Percentiles rank a stretch among this genome's conserved stretches.
Evolutionary conservation across 345 rosid species (phyloP).

Genomic region (Bruguiera gymnorhiza): DNA sequence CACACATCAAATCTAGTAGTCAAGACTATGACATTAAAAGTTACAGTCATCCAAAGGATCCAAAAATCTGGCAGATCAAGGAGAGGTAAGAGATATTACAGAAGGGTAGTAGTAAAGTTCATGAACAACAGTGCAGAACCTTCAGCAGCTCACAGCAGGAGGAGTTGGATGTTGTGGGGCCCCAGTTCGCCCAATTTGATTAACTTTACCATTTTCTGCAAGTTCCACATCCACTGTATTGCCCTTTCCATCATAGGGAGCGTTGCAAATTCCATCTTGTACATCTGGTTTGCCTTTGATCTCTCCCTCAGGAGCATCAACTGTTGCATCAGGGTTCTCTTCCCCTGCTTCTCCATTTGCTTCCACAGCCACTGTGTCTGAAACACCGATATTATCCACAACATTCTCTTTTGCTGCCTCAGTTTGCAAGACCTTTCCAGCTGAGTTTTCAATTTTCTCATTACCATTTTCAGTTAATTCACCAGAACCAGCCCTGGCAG

Average conservation of each 20-base stretch:
- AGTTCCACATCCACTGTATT: slow-evolving; percentile 29
- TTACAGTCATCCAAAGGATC: slow-evolving; percentile 43
- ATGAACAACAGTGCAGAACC: slow-evolving; percentile 2
- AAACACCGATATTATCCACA: slow-evolving; percentile 19
- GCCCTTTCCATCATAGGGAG: slow-evolving; percentile 26
- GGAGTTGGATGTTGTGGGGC: slow-evolving; percentile 25
- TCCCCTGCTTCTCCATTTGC: slow-evolving; percentile 32
- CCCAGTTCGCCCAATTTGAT: slow-evolving; percentile 26
- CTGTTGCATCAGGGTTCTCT: slow-evolving; percentile 25
- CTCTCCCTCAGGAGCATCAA: slow-evolving; percentile 27
- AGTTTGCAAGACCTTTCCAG: slow-evolving; percentile 23
- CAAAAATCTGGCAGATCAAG: slow-evolving; percentile 20
- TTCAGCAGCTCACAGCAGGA: slow-evolving; percentile 36
- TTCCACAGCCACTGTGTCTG: slow-evolving; percentile 22
- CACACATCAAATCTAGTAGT: slow-evolving; percentile 13
- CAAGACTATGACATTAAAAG: slow-evolving; percentile 14
- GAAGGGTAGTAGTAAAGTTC: not conserved
- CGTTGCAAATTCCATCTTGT: slow-evolving; percentile 14
- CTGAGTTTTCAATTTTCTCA: slow-evolving; percentile 27
- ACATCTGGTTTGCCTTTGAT: slow-evolving; percentile 21
- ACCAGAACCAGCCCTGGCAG: slow-evolving; percentile 18
- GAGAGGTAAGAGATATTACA: slow-evolving; percentile 12
- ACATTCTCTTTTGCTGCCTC: slow-evolving; percentile 23
- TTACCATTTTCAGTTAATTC: slow-evolving; percentile 23
- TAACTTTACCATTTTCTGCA: slow-evolving; percentile 40